Evolutionary conservation across 768 basidiomycete species (phyloP).

Genomic region (Tricholoma saponaceum): DNA sequence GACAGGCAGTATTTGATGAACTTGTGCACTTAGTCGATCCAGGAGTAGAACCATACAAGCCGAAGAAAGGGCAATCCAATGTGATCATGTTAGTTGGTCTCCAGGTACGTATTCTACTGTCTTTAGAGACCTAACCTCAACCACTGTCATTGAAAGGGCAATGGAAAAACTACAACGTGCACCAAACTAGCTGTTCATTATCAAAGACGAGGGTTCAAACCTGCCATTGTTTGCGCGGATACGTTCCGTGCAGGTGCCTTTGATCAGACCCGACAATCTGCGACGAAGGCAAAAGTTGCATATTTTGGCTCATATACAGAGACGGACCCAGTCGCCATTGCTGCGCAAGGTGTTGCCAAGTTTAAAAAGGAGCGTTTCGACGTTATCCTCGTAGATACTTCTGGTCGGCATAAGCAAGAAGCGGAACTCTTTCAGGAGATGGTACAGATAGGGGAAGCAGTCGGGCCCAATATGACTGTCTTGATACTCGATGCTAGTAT

Average conservation of each 20-base stretch:
- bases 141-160: constrained; percentile 58
- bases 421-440: constrained; percentile 96
- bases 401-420: constrained; percentile 96
- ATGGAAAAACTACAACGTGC: constrained; percentile 98
- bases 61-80: constrained; percentile 90
- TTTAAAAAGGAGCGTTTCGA: constrained; percentile 99
- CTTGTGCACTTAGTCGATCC: constrained; percentile 94
- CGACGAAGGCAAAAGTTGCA: constrained; percentile 97
- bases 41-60: constrained; percentile 92
- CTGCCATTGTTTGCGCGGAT: constrained; percentile 97
- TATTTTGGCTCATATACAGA: constrained; percentile 99
- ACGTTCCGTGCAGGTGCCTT: constrained; percentile 99
- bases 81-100: constrained; percentile 98
- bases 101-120: constrained; percentile 51
- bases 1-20: constrained; percentile 93
- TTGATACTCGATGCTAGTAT: constrained; percentile 96
- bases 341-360: constrained; percentile 90
- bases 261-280: constrained; percentile 98
- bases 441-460: constrained; percentile 92
- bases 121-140: background rate
- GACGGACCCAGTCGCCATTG: constrained; percentile 94
- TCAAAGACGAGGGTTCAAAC: constrained; percentile 94
- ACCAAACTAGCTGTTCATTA: constrained; percentile 98
- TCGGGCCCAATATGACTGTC: constrained; percentile 95
- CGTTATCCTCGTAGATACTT: constrained; percentile 98